Evolutionary conservation across 2,329 filamentous ascomycete genomes (phyloP).

Genomic region (Sarocladium kiliense): DNA sequence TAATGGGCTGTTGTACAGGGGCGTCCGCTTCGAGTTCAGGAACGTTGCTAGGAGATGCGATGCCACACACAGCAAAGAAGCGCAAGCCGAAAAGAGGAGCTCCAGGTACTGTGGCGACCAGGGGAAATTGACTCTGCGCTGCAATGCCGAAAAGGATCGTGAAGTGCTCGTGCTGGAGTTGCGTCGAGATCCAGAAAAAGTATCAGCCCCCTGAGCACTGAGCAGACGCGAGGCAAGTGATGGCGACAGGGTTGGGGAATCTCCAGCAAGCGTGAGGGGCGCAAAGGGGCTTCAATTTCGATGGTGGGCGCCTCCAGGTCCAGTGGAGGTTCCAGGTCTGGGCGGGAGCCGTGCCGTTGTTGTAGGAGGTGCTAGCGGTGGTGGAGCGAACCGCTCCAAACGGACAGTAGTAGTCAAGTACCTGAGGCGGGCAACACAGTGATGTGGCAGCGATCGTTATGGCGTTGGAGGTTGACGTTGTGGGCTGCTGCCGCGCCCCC

Average conservation of each 20-base stretch:
- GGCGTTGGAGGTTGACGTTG: background rate
- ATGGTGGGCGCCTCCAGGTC: background rate
- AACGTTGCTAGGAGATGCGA: background rate
- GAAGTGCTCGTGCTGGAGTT: background rate
- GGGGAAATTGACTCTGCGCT: background rate
- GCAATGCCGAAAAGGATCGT: background rate
- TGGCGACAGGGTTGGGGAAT: slow-evolving; percentile 5
- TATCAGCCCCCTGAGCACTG: background rate
- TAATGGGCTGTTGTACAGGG: background rate
- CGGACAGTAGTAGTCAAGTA: no score
- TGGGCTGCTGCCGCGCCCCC: background rate
- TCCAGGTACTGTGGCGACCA: no score
- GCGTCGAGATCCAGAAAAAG: slow-evolving; percentile 4
- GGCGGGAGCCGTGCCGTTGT: background rate
- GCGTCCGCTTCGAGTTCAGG: background rate
- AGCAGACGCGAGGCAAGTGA: slow-evolving; percentile 4
- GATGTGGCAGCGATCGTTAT: background rate
- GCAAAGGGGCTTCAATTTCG: background rate
- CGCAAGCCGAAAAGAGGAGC: background rate
- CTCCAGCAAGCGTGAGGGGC: slow-evolving; percentile 5
- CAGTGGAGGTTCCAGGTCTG: no score
- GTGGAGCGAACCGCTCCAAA: background rate
- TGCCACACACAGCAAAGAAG: background rate
- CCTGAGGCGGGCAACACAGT: no score
- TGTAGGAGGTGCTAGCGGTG: background rate